A percentile compares a stretch with the other conserved stretches of the same genome.
Evolutionary conservation across 495 filamentous ascomycete genomes (phyloP).

Genomic region (Penicillium verhagenii): DNA sequence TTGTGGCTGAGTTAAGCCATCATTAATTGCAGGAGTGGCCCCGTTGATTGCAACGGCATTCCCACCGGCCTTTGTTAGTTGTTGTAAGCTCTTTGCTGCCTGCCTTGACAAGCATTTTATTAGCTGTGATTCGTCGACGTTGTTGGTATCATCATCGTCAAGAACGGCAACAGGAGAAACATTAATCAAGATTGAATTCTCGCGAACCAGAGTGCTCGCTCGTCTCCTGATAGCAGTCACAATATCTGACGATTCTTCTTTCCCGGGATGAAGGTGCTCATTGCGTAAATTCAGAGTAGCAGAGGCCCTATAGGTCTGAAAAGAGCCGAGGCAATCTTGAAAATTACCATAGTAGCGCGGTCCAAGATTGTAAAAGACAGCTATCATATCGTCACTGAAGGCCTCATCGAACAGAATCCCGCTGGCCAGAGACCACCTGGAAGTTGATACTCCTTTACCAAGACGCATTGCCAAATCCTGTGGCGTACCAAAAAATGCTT

Average conservation of each 20-base stretch:
- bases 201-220: constrained; percentile 76
- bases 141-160: constrained; percentile 66
- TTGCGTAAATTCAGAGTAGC: constrained; percentile 87
- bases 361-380: constrained; percentile 86
- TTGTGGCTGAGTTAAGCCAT: constrained; percentile 73
- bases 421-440: constrained; percentile 84
- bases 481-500: constrained; percentile 92
- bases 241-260: constrained; percentile 90
- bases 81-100: constrained; percentile 68
- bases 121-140: constrained; percentile 69
- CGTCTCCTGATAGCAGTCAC: constrained; percentile 80
- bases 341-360: constrained; percentile 92
- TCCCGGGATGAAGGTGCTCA: constrained; percentile 86
- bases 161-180: constrained; percentile 76
- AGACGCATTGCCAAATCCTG: constrained; percentile 81
- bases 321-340: constrained; percentile 92
- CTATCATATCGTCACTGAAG: constrained; percentile 86
- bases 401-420: constrained; percentile 86
- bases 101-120: constrained; percentile 73
- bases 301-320: constrained; percentile 96
- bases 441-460: constrained; percentile 70
- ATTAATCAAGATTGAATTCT: constrained; percentile 80
- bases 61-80: constrained; percentile 67
- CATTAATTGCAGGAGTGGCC: constrained; percentile 83
- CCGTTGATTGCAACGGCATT: constrained; percentile 85